Evolutionary conservation across 306 rosid species (phyloP).

Genomic region (Hippophae gyantsensis): DNA sequence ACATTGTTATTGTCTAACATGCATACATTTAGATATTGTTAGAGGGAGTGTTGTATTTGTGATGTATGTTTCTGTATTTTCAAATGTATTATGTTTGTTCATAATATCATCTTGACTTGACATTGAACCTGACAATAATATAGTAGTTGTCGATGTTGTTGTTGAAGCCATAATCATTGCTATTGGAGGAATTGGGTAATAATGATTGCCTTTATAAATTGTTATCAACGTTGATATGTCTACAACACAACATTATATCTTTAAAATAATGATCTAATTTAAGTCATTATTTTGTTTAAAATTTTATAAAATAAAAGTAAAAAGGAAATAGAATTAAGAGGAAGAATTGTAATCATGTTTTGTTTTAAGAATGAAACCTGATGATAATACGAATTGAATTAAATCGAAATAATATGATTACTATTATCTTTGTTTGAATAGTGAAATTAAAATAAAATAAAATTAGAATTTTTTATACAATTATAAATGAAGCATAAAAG

Average conservation of each 20-base stretch:
- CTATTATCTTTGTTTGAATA: too few relatives aligned
- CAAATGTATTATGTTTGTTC: conserved; percentile 19
- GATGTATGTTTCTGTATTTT: too few relatives aligned
- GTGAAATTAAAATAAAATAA: too few relatives aligned
- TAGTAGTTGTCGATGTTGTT: conserved; percentile 72
- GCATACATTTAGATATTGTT: too few relatives aligned
- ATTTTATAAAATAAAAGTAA: too few relatives aligned
- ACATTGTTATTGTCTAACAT: too few relatives aligned
- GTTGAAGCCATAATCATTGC: conserved; percentile 97
- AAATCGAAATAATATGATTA: too few relatives aligned
- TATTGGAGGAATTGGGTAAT: conserved; percentile 88
- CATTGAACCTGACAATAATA: conserved; percentile 83
- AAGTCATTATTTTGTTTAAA: background rate
- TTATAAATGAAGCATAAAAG: too few relatives aligned
- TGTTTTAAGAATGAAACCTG: too few relatives aligned
- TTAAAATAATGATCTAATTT: background rate
- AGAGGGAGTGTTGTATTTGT: too few relatives aligned
- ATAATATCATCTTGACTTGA: conserved; percentile 75
- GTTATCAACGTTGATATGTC: conserved; percentile 70
- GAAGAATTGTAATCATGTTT: too few relatives aligned
- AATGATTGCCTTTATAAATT: conserved; percentile 84
- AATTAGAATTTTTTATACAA: too few relatives aligned
- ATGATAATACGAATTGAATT: background rate
- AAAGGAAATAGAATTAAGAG: background rate
- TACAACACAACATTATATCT: conserved; percentile 96